Conservation (phyloP, 768 basidiomycete genomes). For the Pseudohyphozyma bogoriensis region DNA sequence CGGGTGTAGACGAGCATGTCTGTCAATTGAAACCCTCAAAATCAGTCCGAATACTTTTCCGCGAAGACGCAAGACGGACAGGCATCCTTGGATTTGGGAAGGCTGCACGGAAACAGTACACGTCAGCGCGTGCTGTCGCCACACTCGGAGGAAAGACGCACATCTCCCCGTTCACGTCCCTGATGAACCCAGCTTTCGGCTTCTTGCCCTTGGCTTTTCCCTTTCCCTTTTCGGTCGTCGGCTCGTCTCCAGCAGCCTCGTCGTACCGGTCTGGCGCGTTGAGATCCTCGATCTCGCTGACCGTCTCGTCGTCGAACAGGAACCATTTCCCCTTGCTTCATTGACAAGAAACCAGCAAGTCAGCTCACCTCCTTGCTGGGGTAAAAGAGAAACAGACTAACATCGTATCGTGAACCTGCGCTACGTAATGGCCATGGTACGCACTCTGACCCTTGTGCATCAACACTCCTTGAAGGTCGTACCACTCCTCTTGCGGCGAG, state of each 20-base stretch:
- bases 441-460: conserved; percentile 87
- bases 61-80: conserved; percentile 2
- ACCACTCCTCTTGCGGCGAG: conserved; percentile 41
- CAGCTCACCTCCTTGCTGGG: not conserved
- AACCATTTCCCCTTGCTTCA: conserved; percentile 65
- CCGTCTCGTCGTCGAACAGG: conserved; percentile 82
- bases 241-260: conserved; percentile 23
- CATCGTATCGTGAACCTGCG: conserved; percentile 65
- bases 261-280: conserved; percentile 32
- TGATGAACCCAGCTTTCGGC: not conserved
- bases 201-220: conserved; percentile 16
- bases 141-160: not conserved
- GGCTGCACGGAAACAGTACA: not conserved
- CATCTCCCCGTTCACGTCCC: conserved; percentile 1
- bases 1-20: conserved; percentile 85
- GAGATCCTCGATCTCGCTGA: conserved; percentile 42
- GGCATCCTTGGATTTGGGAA: conserved; percentile 32
- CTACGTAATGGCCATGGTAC: conserved; percentile 81
- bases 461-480: conserved; percentile 74
- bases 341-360: not conserved
- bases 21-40: not conserved
- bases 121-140: not conserved
- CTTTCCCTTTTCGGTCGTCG: conserved; percentile 36
- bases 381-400: conserved; percentile 37
- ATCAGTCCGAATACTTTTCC: not conserved